Conservation (phyloP, 1,139 yeast species). For the Geotrichum candidum region DNA sequence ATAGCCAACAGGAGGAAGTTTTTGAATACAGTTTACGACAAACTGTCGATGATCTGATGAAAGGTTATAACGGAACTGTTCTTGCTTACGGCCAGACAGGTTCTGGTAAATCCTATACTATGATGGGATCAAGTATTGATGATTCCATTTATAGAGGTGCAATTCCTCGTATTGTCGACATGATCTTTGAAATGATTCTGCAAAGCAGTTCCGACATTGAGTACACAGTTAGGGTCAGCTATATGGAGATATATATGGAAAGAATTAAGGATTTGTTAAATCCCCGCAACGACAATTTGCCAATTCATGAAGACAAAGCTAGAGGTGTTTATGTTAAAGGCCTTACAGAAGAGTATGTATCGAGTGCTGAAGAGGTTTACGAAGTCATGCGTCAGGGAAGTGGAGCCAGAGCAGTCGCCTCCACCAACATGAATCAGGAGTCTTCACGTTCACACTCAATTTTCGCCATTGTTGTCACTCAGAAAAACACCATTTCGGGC, state of each 20-base stretch:
- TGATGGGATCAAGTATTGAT: conserved; percentile 57
- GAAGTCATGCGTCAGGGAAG: conserved; percentile 53
- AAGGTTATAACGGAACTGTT: conserved; percentile 81
- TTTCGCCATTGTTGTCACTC: conserved; percentile 61
- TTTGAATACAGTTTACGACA: conserved; percentile 55
- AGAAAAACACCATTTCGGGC: conserved; percentile 53
- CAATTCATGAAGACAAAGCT: conserved; percentile 60
- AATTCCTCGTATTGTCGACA: conserved; percentile 66
- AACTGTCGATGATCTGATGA: conserved; percentile 61
- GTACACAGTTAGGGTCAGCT: conserved; percentile 63
- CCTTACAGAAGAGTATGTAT: conserved; percentile 54
- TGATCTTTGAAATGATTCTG: conserved; percentile 53
- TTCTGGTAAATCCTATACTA: conserved; percentile 78
- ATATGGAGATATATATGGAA: conserved; percentile 80
- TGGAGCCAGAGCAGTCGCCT: conserved; percentile 48
- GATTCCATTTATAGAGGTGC: conserved; percentile 48
- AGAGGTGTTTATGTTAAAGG: conserved; percentile 69
- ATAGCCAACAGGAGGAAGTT: conserved; percentile 50
- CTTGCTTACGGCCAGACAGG: conserved; percentile 89
- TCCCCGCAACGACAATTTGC: conserved; percentile 38
- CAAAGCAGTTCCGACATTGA: conserved; percentile 50
- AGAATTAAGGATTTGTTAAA: conserved; percentile 58
- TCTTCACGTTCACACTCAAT: conserved; percentile 82
- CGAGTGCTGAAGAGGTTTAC: conserved; percentile 53
- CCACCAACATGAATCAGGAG: conserved; percentile 69